phyloP scores from a whole-genome alignment of 2,329 filamentous ascomycete genomes.

The Nigrospora oryzae region DNA sequence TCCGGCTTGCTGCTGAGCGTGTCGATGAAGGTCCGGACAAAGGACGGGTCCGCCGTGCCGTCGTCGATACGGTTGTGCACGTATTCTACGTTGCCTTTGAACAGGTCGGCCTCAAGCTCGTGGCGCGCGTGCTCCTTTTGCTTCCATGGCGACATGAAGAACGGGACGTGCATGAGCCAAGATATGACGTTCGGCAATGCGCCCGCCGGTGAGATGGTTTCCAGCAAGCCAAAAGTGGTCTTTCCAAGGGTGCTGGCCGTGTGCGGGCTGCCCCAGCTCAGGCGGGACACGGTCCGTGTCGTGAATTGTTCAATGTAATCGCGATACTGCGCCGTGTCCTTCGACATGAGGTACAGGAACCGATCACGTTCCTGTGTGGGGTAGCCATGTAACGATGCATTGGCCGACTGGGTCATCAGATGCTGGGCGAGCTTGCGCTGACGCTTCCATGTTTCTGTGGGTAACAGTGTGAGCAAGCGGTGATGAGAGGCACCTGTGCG shows the following conservation, averaged over 20 bases:
- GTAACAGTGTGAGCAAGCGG: constrained; percentile 1
- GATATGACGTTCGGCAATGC: constrained; percentile 31
- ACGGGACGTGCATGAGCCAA: constrained; percentile 29
- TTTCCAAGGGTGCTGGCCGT: constrained; percentile 29
- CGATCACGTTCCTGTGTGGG: constrained; percentile 34
- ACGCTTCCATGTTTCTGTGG: constrained; percentile 36
- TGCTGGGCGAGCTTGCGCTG: constrained; percentile 35
- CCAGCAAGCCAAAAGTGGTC: constrained; percentile 35
- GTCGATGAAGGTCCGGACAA: constrained; percentile 31
- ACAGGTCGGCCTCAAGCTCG: constrained; percentile 27
- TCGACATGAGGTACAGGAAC: constrained; percentile 31
- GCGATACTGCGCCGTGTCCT: constrained; percentile 30
- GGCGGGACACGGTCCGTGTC: constrained; percentile 32
- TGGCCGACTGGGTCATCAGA: constrained; percentile 29
- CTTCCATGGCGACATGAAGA: constrained; percentile 33
- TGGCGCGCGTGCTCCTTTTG: constrained; percentile 30
- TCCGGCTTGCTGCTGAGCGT: constrained; percentile 11
- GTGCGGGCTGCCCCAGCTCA: constrained; percentile 35
- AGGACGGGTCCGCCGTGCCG: constrained; percentile 27
- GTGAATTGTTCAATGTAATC: constrained; percentile 40
- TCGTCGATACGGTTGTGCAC: constrained; percentile 23
- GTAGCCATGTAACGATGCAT: constrained; percentile 29
- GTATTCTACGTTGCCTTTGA: constrained; percentile 25
- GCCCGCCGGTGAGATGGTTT: constrained; percentile 35
- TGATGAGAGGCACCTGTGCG: not conserved